Conservation (phyloP, 139 green algal species). For the Nannochloris sp. region DNA sequence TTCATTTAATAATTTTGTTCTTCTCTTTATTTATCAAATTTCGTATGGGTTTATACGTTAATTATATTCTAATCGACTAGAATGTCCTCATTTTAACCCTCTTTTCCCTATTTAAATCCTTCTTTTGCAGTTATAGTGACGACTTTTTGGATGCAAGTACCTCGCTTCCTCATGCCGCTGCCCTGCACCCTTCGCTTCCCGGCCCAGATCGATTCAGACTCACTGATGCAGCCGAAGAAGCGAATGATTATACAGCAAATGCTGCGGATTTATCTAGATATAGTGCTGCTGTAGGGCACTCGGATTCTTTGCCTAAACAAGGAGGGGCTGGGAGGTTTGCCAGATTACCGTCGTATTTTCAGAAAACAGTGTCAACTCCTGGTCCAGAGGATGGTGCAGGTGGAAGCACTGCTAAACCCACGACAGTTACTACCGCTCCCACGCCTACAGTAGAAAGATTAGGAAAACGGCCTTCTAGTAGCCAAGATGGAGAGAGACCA, state of each 20-base stretch:
- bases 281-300: not conserved
- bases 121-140: constrained; percentile 13
- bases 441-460: not conserved
- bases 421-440: too few relatives aligned
- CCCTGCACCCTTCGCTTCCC: constrained; percentile 27
- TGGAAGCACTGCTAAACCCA: not conserved
- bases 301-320: constrained; percentile 4
- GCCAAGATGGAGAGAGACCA: not conserved
- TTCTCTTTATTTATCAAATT: too few relatives aligned
- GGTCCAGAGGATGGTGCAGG: not conserved
- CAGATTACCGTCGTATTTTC: not conserved
- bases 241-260: constrained; percentile 23
- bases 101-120: not conserved
- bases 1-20: too few relatives aligned
- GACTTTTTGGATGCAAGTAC: constrained; percentile 14
- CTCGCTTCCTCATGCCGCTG: constrained; percentile 24
- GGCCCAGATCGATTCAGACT: constrained; percentile 17
- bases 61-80: too few relatives aligned
- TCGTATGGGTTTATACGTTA: too few relatives aligned
- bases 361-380: not conserved
- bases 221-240: constrained; percentile 2
- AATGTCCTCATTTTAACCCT: not conserved
- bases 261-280: constrained; percentile 8
- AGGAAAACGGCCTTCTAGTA: not conserved
- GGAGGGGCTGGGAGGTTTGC: not conserved